Conservation (phyloP, 2,329 filamentous ascomycete genomes). For the Dothiorella sarmentorum region DNA sequence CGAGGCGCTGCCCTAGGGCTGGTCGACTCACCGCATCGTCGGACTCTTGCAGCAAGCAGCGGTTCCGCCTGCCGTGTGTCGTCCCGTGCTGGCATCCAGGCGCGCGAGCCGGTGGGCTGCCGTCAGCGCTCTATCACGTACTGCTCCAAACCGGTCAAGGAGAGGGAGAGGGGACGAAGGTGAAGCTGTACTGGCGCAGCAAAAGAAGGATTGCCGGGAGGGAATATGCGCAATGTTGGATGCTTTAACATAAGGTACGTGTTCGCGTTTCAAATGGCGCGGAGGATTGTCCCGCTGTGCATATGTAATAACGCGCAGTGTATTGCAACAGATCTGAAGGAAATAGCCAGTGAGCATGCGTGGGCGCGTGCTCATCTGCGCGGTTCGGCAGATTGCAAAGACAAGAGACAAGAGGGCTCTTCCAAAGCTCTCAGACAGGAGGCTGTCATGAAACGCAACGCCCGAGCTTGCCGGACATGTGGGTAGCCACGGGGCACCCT, state of each 20-base stretch:
- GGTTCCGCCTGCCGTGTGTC: conserved; percentile 4
- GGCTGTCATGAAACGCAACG: conserved; percentile 7
- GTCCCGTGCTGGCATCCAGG: not conserved
- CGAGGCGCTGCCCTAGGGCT: conserved; percentile 1
- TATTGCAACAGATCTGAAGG: conserved; percentile 8
- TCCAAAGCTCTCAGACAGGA: conserved; percentile 7
- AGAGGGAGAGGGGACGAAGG: not conserved
- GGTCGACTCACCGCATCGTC: not conserved
- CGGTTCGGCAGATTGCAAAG: not conserved
- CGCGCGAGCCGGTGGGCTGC: not conserved
- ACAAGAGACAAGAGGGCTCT: not conserved
- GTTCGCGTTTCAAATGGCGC: conserved; percentile 11
- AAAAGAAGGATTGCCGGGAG: conserved; percentile 1
- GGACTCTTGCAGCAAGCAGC: not conserved
- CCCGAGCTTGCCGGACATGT: conserved; percentile 6
- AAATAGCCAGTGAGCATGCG: not conserved
- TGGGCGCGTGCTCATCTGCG: not conserved
- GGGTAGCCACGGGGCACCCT: conserved; percentile 6
- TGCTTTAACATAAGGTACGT: conserved; percentile 6
- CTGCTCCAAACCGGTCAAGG: not conserved
- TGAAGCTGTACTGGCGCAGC: conserved; percentile 9
- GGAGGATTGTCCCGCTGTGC: conserved; percentile 13
- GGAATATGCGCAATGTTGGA: not conserved
- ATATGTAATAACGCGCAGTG: conserved; percentile 8
- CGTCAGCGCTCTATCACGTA: not conserved